Base-by-base conservation (phyloP, 2,329 filamentous ascomycete genomes). In the Aspergillus luchuensis region DNA sequence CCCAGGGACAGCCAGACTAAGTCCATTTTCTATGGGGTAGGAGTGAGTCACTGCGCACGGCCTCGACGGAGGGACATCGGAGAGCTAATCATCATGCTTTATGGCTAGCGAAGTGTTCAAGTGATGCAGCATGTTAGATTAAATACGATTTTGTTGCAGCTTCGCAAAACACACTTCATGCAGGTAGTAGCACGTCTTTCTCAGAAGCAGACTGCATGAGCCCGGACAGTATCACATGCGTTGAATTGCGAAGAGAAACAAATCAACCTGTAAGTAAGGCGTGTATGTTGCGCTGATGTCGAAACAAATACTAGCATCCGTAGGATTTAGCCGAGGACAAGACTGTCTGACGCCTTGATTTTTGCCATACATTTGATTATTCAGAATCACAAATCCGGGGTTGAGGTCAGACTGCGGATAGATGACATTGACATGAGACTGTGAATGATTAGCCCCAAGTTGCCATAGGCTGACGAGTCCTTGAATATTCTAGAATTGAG, bases 41-140 rank as follows among this genome's bases (percentile, higher is more conserved):
- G 53, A 19, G 57, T 59, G 57, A 59, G 50, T 59, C 57, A 59
- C 49, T 39, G 57, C 49, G 50, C 57, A 47, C 43, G 50, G 41
- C 33, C 57, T 39, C 51, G 11, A 43, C 33, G 8, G 21, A 39
- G n/a, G 51, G n/a, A 36, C 45, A 57, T 50, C 23, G 28, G 30
- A 6, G 57, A 53, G 33, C 33, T 36, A 36, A 36, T 36, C 33
- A 48, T 21, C 38, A 47, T 54, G 39, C 41, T 43, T 17, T 43
- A 41, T 33, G 36, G 53, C 41, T 25, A 43, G 53, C 39, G 39
- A 17, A 36, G 39, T 45, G 39, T 38, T 56, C 39, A 56, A 43
- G 10, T 56, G 53, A 56, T 56, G 53, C 17, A 56, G 39, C 21
- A 41, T 33, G 39, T 38, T 56, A 21, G 43, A 45, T 47, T 39